Evolutionary conservation across 1,284 basidiomycete genomes (phyloP).

Genomic region (Irpex sp.): DNA sequence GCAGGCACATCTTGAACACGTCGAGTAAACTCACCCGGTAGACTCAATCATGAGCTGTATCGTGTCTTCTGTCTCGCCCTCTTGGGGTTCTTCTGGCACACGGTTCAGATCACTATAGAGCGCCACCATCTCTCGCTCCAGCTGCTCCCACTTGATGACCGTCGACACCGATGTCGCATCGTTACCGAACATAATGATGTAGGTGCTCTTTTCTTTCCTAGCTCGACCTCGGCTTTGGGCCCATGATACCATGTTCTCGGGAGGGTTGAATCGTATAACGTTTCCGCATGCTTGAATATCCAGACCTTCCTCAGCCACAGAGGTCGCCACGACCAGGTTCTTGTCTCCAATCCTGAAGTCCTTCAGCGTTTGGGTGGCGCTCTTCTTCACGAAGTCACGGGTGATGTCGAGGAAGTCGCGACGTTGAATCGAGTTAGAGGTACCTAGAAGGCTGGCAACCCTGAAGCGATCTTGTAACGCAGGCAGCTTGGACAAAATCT

Average conservation of each 20-base stretch:
- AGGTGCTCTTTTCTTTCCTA: slow-evolving; percentile 60
- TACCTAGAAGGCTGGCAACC: slow-evolving; percentile 58
- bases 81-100: slow-evolving; percentile 22
- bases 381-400: slow-evolving; percentile 43
- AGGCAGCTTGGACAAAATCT: slow-evolving; percentile 56
- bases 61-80: slow-evolving; percentile 36
- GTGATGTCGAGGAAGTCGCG: slow-evolving; percentile 67
- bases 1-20: neutral
- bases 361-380: slow-evolving; percentile 47
- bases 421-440: slow-evolving; percentile 49
- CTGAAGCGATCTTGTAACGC: slow-evolving; percentile 42
- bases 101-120: slow-evolving; percentile 47
- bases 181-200: slow-evolving; percentile 63
- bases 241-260: slow-evolving; percentile 72
- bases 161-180: slow-evolving; percentile 33
- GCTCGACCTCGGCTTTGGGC: slow-evolving; percentile 78
- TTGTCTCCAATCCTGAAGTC: slow-evolving; percentile 66
- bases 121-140: slow-evolving; percentile 54
- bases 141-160: slow-evolving; percentile 47
- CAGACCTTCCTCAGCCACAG: slow-evolving; percentile 81
- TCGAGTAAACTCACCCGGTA: slow-evolving; percentile 47
- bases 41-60: slow-evolving; percentile 46
- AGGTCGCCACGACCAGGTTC: slow-evolving; percentile 72
- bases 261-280: slow-evolving; percentile 70
- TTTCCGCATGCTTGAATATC: slow-evolving; percentile 78